Conservation (phyloP, 495 filamentous ascomycete genomes). For the Lepraria neglecta region DNA sequence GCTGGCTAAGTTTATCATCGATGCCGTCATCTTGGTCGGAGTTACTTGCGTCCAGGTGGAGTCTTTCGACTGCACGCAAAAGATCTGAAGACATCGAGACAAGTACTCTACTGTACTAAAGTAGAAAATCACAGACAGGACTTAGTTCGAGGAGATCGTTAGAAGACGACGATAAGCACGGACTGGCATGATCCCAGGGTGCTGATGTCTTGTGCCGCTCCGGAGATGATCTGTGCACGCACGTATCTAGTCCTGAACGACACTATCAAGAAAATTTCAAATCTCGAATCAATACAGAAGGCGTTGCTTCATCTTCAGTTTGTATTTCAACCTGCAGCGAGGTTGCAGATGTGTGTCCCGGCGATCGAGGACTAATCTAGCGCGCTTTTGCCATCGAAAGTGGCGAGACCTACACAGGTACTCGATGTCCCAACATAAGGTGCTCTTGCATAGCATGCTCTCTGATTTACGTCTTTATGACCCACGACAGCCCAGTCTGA, state of each 20-base stretch:
- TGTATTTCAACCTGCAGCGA: too few species aligned
- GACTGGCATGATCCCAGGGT: background rate
- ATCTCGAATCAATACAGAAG: background rate
- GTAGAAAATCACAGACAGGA: background rate
- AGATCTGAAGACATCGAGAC: constrained; percentile 30
- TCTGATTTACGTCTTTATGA: too few species aligned
- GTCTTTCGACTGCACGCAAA: constrained; percentile 26
- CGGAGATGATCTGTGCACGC: too few species aligned
- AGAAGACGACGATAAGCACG: too few species aligned
- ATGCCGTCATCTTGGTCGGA: constrained; percentile 38
- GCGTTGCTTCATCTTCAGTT: background rate
- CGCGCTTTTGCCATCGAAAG: background rate
- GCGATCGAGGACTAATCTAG: background rate
- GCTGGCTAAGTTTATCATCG: constrained; percentile 50
- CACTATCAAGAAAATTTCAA: background rate
- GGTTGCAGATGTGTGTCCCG: too few species aligned
- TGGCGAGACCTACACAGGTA: background rate
- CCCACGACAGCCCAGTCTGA: too few species aligned
- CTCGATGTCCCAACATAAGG: too few species aligned
- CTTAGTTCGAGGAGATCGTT: background rate
- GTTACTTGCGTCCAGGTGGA: constrained; percentile 15
- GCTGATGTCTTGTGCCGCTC: background rate
- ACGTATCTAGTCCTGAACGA: too few species aligned
- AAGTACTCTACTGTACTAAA: background rate
- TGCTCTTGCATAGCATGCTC: too few species aligned